phyloP scores from a whole-genome alignment of 352 stramenopile genomes.

The Globisporangium irregulare region DNA sequence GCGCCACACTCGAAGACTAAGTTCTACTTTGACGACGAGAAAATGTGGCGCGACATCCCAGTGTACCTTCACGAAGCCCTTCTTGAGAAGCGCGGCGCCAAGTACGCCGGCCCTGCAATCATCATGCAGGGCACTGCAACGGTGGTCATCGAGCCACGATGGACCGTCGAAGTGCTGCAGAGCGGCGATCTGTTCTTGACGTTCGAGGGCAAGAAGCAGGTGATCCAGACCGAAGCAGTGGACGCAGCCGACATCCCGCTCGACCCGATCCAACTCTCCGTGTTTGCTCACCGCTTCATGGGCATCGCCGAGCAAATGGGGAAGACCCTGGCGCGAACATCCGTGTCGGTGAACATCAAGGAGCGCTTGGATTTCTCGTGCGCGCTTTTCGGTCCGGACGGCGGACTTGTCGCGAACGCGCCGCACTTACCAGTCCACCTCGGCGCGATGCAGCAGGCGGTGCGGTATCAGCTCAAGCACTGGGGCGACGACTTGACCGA shows the following conservation, averaged over 20 bases:
- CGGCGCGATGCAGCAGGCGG: constrained; percentile 97
- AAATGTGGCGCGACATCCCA: constrained; percentile 78
- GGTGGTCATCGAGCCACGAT: constrained; percentile 96
- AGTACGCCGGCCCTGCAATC: constrained; percentile 91
- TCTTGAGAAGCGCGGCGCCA: constrained; percentile 59
- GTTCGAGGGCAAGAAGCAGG: constrained; percentile 34
- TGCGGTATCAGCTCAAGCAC: constrained; percentile 92
- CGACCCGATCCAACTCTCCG: constrained; percentile 96
- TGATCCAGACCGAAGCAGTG: constrained; percentile 27
- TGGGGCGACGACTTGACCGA: constrained; percentile 91
- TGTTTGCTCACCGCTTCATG: constrained; percentile 99
- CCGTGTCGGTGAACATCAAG: constrained; percentile 99
- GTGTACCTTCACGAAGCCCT: constrained; percentile 94
- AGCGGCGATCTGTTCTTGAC: constrained; percentile 96
- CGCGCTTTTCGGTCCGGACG: constrained; percentile 96
- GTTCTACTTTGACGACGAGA: constrained; percentile 82
- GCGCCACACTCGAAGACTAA: constrained; percentile 58
- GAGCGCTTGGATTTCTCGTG: constrained; percentile 99
- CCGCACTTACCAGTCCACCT: constrained; percentile 99
- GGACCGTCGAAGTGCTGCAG: constrained; percentile 88
- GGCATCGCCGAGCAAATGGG: constrained; percentile 99
- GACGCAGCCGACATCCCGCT: constrained; percentile 40
- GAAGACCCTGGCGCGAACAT: constrained; percentile 94
- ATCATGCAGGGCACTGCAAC: constrained; percentile 98
- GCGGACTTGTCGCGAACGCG: constrained; percentile 98